phyloP scores from a whole-genome alignment of 108 stramenopile species.

The Cyclostephanos tholiformis region DNA sequence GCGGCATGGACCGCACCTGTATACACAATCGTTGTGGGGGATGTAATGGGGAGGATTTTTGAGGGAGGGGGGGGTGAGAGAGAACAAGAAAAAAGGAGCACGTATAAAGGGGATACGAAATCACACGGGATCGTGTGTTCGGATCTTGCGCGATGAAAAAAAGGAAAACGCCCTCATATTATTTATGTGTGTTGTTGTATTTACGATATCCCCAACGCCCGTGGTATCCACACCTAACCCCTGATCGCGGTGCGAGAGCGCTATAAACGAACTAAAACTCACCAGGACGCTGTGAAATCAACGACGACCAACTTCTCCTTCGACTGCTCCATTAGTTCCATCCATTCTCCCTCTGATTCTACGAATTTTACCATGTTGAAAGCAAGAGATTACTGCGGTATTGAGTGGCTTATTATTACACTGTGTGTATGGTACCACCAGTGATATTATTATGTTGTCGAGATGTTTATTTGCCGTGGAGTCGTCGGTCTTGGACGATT shows the following conservation, averaged over 20 bases:
- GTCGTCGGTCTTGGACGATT: too few species aligned
- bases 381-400: too few species aligned
- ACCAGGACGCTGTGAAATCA: conserved; percentile 90
- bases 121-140: background rate
- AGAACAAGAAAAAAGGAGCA: conserved; percentile 1
- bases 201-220: background rate
- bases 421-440: too few species aligned
- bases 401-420: too few species aligned
- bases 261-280: conserved; percentile 27
- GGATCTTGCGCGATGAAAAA: background rate
- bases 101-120: background rate
- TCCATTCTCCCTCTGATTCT: conserved; percentile 58
- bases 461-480: too few species aligned
- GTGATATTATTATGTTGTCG: too few species aligned
- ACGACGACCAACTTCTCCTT: conserved; percentile 80
- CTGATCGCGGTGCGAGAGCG: too few species aligned
- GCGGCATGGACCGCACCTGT: conserved; percentile 77
- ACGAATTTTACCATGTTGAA: conserved; percentile 56
- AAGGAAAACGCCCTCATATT: background rate
- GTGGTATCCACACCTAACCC: too few species aligned
- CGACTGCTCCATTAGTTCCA: conserved; percentile 66
- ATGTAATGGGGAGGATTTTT: background rate
- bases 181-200: background rate
- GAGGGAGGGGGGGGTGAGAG: background rate
- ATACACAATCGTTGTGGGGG: background rate